Evolutionary conservation across 352 stramenopile species (phyloP), one percentile per base, ranked within the genome.

Genomic region (Globisporangium takayamanum): DNA sequence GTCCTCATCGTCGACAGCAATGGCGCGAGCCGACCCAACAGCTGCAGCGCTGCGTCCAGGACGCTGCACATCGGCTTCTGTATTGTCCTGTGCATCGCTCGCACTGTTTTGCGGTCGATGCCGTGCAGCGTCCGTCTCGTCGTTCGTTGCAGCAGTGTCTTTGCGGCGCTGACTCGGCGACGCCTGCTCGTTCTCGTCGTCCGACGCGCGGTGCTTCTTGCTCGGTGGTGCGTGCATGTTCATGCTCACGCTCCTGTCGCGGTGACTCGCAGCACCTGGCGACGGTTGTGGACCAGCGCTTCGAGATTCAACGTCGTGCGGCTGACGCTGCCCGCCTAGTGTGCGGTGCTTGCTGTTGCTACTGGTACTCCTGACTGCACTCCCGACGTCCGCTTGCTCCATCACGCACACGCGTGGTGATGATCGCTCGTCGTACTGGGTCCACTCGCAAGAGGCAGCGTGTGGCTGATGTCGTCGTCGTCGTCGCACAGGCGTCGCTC

Each of bases 161-260:
- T 54, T 54, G 25, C 41, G 26, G 10, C 54, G 55, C 28, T 50
- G 48, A n/a, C 54, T 67, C 25, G 60, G 54, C 12, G 60, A 59
- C 28, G 48, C 20, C 41, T 67, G 60, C 30, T 92, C 82, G 64
- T 74, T 73, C 51, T 92, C 78, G 57, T 92, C 82, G 63, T 90
- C 80, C 4, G 83, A 90, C 28, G 83, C 65, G 28, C 83, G 78
- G 55, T 92, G 83, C 67, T 92, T 92, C 68, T 92, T 92, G 57
- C 65, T 74, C 7, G 83, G 83, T 16, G 83, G 83, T 44, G 78
- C 61, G 53, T 74, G 81, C 26, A 75, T 69, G 51, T 79, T 89
- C 76, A 89, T 87, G 48, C 82, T 92, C 6, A 88, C 70, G 41
- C 80, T 89, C 12, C 82, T 78, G 50, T 88, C 73, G 10, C 82